Base-by-base conservation (phyloP, 306 rosid species). In the Dalbergia cochinchinensis region DNA sequence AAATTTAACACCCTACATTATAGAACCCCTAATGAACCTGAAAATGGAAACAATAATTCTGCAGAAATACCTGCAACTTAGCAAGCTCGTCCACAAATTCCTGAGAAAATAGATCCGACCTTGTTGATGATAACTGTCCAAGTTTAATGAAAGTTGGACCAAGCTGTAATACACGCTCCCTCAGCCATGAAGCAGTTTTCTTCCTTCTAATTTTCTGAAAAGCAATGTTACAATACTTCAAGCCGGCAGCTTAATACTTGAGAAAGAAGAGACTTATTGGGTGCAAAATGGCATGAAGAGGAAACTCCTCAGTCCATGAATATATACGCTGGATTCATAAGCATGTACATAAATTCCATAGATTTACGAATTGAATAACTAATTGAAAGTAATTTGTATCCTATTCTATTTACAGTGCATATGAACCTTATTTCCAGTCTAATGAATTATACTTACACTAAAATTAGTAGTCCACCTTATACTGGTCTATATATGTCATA, bases 141-240 rank as follows among this genome's bases (percentile, higher is more conserved):
- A 93, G 89, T 79, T 93, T 93, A 76, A 93, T 93, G 83, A 93
- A 93, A 8, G 97, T 93, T 31, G 97, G 97, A 57, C 97, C 97
- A 63, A 93, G 94, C 87, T 93, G 96, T 77, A 93, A 83, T 65
- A 89, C 96, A 39, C 86, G 0, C 82, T 93, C 96, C 73, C 94
- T 86, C 60, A 93, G 78, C 97, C 97, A 93, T 19, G 91, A 88
- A 11, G 97, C 97, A 4, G 96, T 93, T 82, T 85, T 89, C 51
- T 16, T 42, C 86, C 94, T 85, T 79, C 96, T 87, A 15, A 54
- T 83, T 88, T 88, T 88, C 97, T 93, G 31, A 26, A 26, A 26
- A 26, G 31, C 31, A 26, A 26, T 26, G 31, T 26, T 26, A 26
- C 2, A 1, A 26, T 26, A 26, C 31, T 0, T 26, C 3, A 26